Conservation (phyloP, 1,284 basidiomycete species). For the Cutaneotrichosporon cutaneum region DNA sequence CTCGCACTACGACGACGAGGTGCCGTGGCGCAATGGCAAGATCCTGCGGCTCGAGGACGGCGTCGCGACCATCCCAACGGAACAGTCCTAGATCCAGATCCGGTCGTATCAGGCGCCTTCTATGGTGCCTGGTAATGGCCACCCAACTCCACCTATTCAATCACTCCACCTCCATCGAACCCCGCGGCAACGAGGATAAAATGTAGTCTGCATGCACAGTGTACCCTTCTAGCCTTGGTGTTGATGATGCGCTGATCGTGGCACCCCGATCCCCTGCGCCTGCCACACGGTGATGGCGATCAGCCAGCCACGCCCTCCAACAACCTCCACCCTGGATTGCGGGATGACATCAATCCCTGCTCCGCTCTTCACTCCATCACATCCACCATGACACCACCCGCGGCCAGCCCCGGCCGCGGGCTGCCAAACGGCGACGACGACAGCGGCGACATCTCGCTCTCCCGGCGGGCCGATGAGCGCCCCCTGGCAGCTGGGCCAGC, state of each 20-base stretch:
- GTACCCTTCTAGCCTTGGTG: background rate
- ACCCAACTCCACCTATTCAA: no score
- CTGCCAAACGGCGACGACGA: background rate
- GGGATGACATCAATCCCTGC: conserved; percentile 5
- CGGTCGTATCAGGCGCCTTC: background rate
- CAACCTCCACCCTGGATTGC: conserved; percentile 2
- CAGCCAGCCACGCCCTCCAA: no score
- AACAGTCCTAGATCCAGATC: background rate
- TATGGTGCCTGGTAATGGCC: no score
- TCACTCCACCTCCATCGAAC: background rate
- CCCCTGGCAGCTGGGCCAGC: background rate
- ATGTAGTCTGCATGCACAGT: background rate
- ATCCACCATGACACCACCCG: background rate
- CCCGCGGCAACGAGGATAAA: no score
- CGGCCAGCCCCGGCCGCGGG: conserved; percentile 1
- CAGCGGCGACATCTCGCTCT: conserved; percentile 1
- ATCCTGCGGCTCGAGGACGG: conserved; percentile 39
- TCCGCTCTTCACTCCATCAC: conserved; percentile 2
- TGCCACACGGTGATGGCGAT: no score
- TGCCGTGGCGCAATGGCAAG: conserved; percentile 45
- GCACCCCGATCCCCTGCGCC: no score
- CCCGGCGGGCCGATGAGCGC: background rate
- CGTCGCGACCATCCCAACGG: conserved; percentile 10
- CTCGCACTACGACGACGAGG: conserved; percentile 85
- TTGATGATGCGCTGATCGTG: no score